phyloP scores from a whole-genome alignment of 164 flowering plant genomes.

The Macadamia integrifolia region DNA sequence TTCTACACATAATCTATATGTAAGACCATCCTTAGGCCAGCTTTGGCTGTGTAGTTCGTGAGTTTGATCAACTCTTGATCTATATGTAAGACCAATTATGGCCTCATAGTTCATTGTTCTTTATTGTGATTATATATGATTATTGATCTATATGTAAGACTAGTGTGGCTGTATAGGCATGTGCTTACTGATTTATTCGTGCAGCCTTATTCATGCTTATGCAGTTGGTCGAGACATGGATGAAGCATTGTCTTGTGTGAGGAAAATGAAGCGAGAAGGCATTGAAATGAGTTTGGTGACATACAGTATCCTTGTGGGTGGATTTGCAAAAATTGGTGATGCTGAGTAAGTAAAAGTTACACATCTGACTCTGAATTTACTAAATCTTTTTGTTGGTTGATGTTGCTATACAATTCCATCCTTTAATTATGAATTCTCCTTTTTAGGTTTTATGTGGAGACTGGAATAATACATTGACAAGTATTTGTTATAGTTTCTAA shows the following conservation, averaged over 20 bases:
- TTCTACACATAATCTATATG: too few relatives aligned
- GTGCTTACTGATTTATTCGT: slow-evolving; percentile 13
- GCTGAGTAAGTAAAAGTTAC: slow-evolving; percentile 57
- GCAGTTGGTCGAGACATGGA: slow-evolving; percentile 99
- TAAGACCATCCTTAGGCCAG: too few relatives aligned
- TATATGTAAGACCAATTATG: too few relatives aligned
- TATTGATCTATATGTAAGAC: too few relatives aligned
- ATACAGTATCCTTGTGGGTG: slow-evolving; percentile 78
- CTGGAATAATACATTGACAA: not conserved
- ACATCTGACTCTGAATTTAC: not conserved
- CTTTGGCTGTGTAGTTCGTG: too few relatives aligned
- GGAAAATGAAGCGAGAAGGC: slow-evolving; percentile 89
- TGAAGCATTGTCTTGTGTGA: slow-evolving; percentile 86
- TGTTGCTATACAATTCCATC: not conserved
- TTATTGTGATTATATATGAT: too few relatives aligned
- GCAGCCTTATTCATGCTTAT: slow-evolving; percentile 99
- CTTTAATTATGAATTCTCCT: not conserved
- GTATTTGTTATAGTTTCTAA: not conserved
- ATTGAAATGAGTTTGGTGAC: slow-evolving; percentile 88
- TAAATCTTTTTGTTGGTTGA: not conserved
- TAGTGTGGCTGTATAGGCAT: too few relatives aligned
- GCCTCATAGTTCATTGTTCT: too few relatives aligned
- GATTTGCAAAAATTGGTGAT: slow-evolving; percentile 74
- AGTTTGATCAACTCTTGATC: too few relatives aligned
- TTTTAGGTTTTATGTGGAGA: not conserved